phyloP scores from a whole-genome alignment of 2,329 filamentous ascomycete genomes.

The Penicillium sp. region DNA sequence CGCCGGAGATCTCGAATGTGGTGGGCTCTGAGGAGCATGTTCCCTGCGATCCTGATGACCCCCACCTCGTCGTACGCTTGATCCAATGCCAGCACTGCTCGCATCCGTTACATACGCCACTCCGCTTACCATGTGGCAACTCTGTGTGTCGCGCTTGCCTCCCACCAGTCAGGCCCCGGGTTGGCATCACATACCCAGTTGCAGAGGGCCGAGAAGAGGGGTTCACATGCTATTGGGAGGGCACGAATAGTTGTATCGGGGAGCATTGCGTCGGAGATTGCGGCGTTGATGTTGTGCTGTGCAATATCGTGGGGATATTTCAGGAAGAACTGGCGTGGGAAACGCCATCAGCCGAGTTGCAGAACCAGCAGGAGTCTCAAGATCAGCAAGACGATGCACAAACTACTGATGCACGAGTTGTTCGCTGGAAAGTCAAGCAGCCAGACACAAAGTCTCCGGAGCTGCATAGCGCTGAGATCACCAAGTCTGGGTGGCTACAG shows the following conservation, averaged over 20 bases:
- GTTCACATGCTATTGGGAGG: constrained; percentile 66
- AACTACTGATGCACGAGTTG: constrained; percentile 35
- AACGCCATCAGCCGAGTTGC: constrained; percentile 4
- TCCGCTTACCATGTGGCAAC: constrained; percentile 78
- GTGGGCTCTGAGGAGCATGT: constrained; percentile 28
- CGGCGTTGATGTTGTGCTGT: constrained; percentile 70
- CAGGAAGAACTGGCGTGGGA: constrained; percentile 32
- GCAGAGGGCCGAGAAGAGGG: constrained; percentile 64
- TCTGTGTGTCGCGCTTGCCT: constrained; percentile 74
- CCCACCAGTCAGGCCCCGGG: constrained; percentile 62
- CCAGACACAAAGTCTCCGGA: constrained; percentile 6
- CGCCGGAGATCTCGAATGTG: constrained; percentile 8
- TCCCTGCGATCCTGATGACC: constrained; percentile 53
- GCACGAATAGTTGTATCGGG: constrained; percentile 53
- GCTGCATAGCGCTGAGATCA: constrained; percentile 6
- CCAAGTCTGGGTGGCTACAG: constrained; percentile 43
- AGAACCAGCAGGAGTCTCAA: constrained; percentile 3
- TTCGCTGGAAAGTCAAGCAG: constrained; percentile 24
- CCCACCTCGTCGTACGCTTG: constrained; percentile 66
- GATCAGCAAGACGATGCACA: constrained; percentile 29
- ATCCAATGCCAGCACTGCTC: constrained; percentile 78
- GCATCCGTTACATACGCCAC: constrained; percentile 62
- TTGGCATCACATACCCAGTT: constrained; percentile 74
- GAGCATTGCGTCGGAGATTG: constrained; percentile 79
- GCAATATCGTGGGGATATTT: constrained; percentile 65